These are phyloP conservation scores for Monosporascus ibericus DNA, from an alignment of 2,329 filamentous ascomycete species.

Conservation along the genomic window DNA sequence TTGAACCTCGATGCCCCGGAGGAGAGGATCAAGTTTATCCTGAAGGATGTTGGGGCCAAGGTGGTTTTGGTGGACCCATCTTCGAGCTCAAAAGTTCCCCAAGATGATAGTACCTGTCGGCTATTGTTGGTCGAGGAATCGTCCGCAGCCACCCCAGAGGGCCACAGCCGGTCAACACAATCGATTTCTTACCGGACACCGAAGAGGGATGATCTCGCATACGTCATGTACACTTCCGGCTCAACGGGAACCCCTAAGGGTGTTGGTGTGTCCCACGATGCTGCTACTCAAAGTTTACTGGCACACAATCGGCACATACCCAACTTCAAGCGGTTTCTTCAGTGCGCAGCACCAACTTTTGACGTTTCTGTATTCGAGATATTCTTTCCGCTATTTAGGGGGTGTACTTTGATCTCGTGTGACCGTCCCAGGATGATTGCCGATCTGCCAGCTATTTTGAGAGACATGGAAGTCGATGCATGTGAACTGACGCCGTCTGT, in stretches of 20 bases:
- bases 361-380: slow-evolving; percentile 95
- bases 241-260: slow-evolving; percentile 88
- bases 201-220: slow-evolving; percentile 52
- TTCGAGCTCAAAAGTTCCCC: slow-evolving; percentile 35
- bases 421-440: slow-evolving; percentile 65
- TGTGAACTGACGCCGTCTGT: slow-evolving; percentile 88
- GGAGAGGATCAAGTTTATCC: slow-evolving; percentile 74
- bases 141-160: not conserved
- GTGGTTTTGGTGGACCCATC: slow-evolving; percentile 59
- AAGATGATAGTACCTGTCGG: slow-evolving; percentile 19
- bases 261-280: slow-evolving; percentile 72
- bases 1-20: slow-evolving; percentile 70
- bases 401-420: slow-evolving; percentile 66
- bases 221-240: slow-evolving; percentile 91
- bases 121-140: slow-evolving; percentile 32
- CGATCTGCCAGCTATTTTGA: slow-evolving; percentile 65
- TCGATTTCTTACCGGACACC: slow-evolving; percentile 7
- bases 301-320: slow-evolving; percentile 78
- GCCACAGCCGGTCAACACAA: not conserved
- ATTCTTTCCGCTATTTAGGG: slow-evolving; percentile 77
- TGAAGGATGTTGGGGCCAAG: slow-evolving; percentile 66
- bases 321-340: slow-evolving; percentile 70
- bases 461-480: slow-evolving; percentile 64
- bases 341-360: slow-evolving; percentile 89
- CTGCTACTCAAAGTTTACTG: slow-evolving; percentile 74